Evolutionary conservation across 805 yeast species (phyloP), one percentile per base, ranked within the genome.

Genomic region (Yarrowia deformans): DNA sequence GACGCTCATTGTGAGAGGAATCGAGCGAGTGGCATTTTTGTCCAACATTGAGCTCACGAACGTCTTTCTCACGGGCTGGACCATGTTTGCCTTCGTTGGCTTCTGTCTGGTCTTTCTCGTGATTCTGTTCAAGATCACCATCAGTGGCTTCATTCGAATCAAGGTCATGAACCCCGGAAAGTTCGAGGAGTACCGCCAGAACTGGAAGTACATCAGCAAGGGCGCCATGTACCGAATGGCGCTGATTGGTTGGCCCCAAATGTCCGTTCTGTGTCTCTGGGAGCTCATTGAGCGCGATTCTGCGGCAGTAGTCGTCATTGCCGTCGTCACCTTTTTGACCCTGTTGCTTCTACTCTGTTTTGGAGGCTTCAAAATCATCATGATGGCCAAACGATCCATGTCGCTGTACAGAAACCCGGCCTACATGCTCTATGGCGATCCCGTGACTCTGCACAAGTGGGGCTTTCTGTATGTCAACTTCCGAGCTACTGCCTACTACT

Each of bases 401-500:
- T 81, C 83, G 70, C 83, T 90, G 69, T 91, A 88, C 82, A 89
- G 90, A 76, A 94, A 93, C 75, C 97, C 99, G 0, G 98, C 99
- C 0, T 94, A 91, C 76, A 82, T 93, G 71, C 83, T 95, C 71
- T 95, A 85, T 75, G 97, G 98, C 60, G 97, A 95, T 76, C 84
- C 88, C 4, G 85, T 83, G 54, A 86, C 91, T 70, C 83, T 95
- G 74, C 91, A 92, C 83, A 86, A 90, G 75, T 94, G 89, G 81
- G 99, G 99, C 0, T 95, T 95, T 79, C 78, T 95, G 72, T 95
- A 95, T 75, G 92, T 93, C 43, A 97, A 93, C 80, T 95, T 85
- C 82, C 85, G 91, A 71, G 98, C 98, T 10, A 90, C 89, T 68
- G 84, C 87, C 71, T 95, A 90, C 80, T 95, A 89, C 84, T 95